Conservation (phyloP, 164 flowering plant species). For the Nymphaea thermarum region DNA sequence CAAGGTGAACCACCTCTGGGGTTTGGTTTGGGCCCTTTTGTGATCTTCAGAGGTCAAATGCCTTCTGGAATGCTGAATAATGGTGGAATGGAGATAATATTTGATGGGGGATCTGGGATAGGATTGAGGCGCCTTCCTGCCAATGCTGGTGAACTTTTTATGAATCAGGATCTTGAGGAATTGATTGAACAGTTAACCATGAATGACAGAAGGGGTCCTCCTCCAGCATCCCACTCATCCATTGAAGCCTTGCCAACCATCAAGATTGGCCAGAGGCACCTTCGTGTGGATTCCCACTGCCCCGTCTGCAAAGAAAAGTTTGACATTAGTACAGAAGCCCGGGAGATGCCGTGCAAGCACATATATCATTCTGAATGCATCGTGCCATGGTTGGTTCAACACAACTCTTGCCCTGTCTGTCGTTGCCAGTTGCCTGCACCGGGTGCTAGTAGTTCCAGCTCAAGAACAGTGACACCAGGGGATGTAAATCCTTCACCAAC, state of each 20-base stretch:
- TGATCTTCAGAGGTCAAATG: conserved; percentile 73
- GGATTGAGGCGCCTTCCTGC: conserved; percentile 37
- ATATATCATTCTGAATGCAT: conserved; percentile 78
- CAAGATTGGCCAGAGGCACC: conserved; percentile 55
- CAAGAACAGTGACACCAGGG: not conserved
- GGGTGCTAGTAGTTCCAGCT: conserved; percentile 16
- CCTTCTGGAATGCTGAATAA: conserved; percentile 51
- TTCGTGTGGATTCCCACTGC: conserved; percentile 65
- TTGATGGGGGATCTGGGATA: conserved; percentile 52
- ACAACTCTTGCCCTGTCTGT: conserved; percentile 85
- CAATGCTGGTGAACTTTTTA: conserved; percentile 54
- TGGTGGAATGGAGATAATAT: conserved; percentile 50
- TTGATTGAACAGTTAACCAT: conserved; percentile 55
- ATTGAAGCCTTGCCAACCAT: conserved; percentile 76
- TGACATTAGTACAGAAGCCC: conserved; percentile 59
- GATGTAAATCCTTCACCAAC: not conserved
- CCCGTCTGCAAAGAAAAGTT: conserved; percentile 77
- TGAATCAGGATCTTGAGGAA: conserved; percentile 84
- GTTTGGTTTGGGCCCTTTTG: conserved; percentile 39
- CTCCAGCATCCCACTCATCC: conserved; percentile 74
- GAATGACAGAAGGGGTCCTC: conserved; percentile 49
- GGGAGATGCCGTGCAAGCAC: conserved; percentile 77
- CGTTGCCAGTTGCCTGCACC: conserved; percentile 49
- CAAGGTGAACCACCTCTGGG: conserved; percentile 19
- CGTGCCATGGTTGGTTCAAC: conserved; percentile 77